phyloP scores from a whole-genome alignment of 768 basidiomycete genomes.

The Tephrocybe sp. region DNA sequence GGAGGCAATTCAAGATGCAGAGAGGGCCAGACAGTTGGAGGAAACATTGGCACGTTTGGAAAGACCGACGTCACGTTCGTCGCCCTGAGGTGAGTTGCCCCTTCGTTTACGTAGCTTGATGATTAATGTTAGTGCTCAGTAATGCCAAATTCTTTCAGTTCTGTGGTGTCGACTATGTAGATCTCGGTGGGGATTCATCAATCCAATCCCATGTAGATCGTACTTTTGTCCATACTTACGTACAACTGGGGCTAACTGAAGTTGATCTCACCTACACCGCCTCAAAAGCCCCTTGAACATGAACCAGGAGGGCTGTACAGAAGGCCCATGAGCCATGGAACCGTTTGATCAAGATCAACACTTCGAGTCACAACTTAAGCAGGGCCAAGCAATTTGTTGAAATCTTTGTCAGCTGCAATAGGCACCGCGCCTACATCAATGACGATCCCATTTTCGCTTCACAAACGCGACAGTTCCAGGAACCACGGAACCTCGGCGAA shows the following conservation, averaged over 20 bases:
- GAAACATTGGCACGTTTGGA: constrained; percentile 53
- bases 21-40: constrained; percentile 52
- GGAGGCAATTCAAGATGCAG: constrained; percentile 54
- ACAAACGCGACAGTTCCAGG: neutral
- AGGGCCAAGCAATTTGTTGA: neutral
- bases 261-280: too few relatives aligned
- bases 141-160: neutral
- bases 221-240: too few relatives aligned
- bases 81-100: constrained; percentile 3
- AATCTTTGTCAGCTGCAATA: too few relatives aligned
- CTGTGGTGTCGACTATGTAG: too few relatives aligned
- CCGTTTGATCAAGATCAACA: too few relatives aligned
- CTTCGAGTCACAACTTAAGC: too few relatives aligned
- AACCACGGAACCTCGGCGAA: constrained; percentile 2
- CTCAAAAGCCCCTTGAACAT: too few relatives aligned
- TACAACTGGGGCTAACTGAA: too few relatives aligned
- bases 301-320: too few relatives aligned
- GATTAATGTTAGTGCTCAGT: neutral
- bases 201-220: too few relatives aligned
- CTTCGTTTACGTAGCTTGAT: neutral
- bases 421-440: constrained; percentile 1
- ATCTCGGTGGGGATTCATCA: too few relatives aligned
- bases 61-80: constrained; percentile 22
- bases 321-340: too few relatives aligned
- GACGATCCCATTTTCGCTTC: neutral